Evolutionary conservation across 1,139 yeast genomes (phyloP).

Genomic region (Geotrichum australiense): DNA sequence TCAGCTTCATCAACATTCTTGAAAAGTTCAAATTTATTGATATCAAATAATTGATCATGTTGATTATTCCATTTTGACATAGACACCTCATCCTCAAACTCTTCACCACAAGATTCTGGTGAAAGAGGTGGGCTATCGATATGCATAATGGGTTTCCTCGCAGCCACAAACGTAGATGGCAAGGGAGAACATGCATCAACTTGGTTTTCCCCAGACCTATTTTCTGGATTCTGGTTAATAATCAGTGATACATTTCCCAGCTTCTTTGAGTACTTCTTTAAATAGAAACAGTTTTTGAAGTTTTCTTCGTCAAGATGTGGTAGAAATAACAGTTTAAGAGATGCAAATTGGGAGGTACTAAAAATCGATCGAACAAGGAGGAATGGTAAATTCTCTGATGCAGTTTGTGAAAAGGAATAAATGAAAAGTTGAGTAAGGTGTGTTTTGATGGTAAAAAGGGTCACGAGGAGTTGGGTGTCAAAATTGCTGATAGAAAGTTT

Average conservation of each 20-base stretch:
- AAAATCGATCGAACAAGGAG: slow-evolving; percentile 4
- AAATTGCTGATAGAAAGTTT: slow-evolving; percentile 4
- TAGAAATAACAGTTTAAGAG: slow-evolving; percentile 3
- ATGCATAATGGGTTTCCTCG: not conserved
- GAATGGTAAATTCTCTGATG: slow-evolving; percentile 5
- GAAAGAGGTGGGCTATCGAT: slow-evolving; percentile 6
- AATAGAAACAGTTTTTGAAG: not conserved
- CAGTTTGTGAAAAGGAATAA: slow-evolving; percentile 8
- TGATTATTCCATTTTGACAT: not conserved
- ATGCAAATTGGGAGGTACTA: not conserved
- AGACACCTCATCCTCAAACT: slow-evolving; percentile 1
- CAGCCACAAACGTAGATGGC: too few species aligned
- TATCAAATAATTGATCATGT: not conserved
- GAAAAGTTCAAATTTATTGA: slow-evolving; percentile 1
- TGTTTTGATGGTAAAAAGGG: not conserved
- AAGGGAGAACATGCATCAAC: too few species aligned
- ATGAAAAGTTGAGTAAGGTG: slow-evolving; percentile 4
- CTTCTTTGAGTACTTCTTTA: not conserved
- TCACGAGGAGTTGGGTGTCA: slow-evolving; percentile 5
- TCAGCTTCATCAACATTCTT: slow-evolving; percentile 11
- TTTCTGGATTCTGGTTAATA: not conserved
- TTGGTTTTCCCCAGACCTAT: too few species aligned
- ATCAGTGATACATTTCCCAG: not conserved
- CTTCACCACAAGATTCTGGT: slow-evolving; percentile 4
- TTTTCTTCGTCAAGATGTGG: slow-evolving; percentile 4